Base-by-base conservation (phyloP, 352 stramenopile species). In the Thalassiosira livingstoniorum region DNA sequence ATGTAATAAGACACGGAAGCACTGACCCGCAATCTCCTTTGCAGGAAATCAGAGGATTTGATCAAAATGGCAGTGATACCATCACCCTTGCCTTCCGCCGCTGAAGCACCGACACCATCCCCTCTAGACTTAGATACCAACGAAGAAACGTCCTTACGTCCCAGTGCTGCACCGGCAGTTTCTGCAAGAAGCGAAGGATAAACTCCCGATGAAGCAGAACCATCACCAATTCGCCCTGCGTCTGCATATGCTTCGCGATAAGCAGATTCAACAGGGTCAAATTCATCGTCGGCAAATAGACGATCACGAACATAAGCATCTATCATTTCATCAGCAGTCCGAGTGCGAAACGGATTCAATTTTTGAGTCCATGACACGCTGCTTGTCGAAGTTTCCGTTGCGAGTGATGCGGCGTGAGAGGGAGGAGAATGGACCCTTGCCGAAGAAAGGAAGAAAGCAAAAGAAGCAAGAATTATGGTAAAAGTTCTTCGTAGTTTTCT, bases 271-370 rank as follows among this genome's bases (percentile, higher is more conserved):
- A 92, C 77, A 31, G 86, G 82, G 84, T 94, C 86, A 55, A 88
- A 92, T 31, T 43, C 76, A 63, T 94, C 90, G 75, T 93, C 87
- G 31, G 87, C 75, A 71, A 94, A 94, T 71, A 94, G 90, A 55
- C 88, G 80, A 55, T 90, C 55, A 43, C 85, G 67, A 0, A 94
- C 79, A 57, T 94, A 94, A 13, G 45, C 18, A 42, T 92, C 84
- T 55, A 93, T 83, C 29, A 94, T 82, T 72, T 87, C 53, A 75
- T 92, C 80, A 21, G 87, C 55, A 1, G 83, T 87, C 54, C 76
- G 45, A 11, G 78, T 74, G 53, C 68, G 60, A 39, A 86, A 75
- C 13, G 66, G 65, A 31, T 81, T 78, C 18, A 86, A 25, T 39
- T 35, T 34, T 45, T 75, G 60, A 4, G 32, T n/a, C 21, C 69